These are phyloP conservation scores for Sporothrix sp. DNA, from an alignment of 2,329 filamentous ascomycete genomes.

Conservation along the genomic window DNA sequence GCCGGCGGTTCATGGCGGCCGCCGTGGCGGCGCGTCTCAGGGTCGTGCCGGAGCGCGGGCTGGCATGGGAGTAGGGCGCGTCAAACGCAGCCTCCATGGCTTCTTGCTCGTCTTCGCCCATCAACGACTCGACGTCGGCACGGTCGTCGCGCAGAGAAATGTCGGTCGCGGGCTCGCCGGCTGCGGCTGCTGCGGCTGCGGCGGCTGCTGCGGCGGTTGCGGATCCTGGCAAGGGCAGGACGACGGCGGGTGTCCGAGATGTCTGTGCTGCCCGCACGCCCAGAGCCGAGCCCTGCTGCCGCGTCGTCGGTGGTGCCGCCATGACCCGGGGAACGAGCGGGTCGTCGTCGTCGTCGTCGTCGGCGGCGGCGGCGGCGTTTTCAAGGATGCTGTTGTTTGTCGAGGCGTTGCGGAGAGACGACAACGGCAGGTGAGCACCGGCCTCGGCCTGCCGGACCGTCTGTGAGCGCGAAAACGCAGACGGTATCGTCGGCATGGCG, in stretches of 20 bases:
- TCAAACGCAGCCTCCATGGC: conserved; percentile 45
- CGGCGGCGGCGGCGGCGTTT: neutral
- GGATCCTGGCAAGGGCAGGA: neutral
- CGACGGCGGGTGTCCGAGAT: conserved; percentile 6
- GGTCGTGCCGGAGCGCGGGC: conserved; percentile 59
- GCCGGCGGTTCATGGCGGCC: conserved; percentile 61
- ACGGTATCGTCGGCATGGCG: neutral
- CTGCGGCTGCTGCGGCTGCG: neutral
- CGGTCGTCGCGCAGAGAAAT: conserved; percentile 20
- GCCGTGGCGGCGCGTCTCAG: conserved; percentile 65
- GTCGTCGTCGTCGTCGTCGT: conserved; percentile 34
- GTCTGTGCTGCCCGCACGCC: conserved; percentile 15
- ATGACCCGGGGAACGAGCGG: conserved; percentile 44
- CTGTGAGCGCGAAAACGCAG: neutral
- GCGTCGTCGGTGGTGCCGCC: conserved; percentile 21
- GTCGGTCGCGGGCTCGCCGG: neutral
- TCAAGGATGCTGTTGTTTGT: conserved; percentile 10
- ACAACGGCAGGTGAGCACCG: neutral
- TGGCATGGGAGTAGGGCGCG: conserved; percentile 62
- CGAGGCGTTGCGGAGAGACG: neutral
- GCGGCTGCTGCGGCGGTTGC: neutral
- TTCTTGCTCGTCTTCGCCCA: conserved; percentile 43
- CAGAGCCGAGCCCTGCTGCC: conserved; percentile 3
- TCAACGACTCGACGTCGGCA: conserved; percentile 36
- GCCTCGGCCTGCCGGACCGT: neutral